Evolutionary conservation across 1,139 yeast genomes (phyloP).

Genomic region (Suhomyces chickasaworum): DNA sequence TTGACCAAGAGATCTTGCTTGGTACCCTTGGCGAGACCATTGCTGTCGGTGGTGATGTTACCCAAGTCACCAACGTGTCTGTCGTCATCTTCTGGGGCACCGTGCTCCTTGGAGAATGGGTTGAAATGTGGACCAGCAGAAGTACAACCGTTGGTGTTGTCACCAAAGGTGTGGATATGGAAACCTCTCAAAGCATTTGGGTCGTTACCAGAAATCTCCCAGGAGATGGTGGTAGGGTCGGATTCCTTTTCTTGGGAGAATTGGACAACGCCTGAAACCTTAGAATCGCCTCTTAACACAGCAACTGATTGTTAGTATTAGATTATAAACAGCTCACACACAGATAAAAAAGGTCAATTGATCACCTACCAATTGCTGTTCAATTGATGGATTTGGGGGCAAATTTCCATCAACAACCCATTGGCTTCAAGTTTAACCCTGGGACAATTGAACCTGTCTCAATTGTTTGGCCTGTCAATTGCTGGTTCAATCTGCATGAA

Average conservation of each 20-base stretch:
- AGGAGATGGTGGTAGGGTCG: constrained; percentile 81
- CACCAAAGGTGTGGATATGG: constrained; percentile 98
- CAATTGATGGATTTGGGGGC: neutral
- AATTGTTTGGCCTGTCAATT: too few species aligned
- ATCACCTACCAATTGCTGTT: neutral
- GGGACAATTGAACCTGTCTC: too few species aligned
- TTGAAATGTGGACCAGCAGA: constrained; percentile 99
- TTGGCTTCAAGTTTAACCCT: too few species aligned
- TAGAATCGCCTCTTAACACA: constrained; percentile 92
- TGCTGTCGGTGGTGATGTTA: constrained; percentile 82
- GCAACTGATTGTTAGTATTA: constrained; percentile 61
- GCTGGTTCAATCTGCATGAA: too few species aligned
- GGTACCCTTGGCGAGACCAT: constrained; percentile 88
- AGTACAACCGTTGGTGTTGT: constrained; percentile 97
- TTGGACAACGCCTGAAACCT: constrained; percentile 80
- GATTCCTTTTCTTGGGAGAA: constrained; percentile 81
- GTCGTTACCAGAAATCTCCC: constrained; percentile 86
- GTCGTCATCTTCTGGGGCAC: constrained; percentile 85
- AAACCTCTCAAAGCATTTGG: constrained; percentile 91
- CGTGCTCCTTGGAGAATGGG: constrained; percentile 89
- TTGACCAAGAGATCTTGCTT: constrained; percentile 76
- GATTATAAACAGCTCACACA: neutral
- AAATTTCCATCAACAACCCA: neutral
- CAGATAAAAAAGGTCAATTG: neutral
- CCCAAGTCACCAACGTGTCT: constrained; percentile 99